Evolutionary conservation across 1,284 basidiomycete species (phyloP), one percentile per base, ranked within the genome.

Genomic region (Ganoderma sinense): DNA sequence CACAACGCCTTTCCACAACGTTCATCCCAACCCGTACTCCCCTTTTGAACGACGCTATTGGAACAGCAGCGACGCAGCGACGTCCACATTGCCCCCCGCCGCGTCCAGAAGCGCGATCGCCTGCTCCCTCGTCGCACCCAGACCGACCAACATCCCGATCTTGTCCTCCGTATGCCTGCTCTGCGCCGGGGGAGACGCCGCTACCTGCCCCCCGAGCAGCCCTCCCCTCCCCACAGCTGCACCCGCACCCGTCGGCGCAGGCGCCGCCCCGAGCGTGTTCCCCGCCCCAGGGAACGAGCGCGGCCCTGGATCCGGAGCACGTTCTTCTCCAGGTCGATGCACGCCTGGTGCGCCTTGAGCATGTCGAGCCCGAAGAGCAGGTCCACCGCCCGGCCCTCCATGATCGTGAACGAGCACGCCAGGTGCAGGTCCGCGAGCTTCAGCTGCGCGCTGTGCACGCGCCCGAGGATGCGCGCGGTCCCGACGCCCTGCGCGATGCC

Each of bases 401-500:
- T 94, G 73, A 99, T 93, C 1, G 96, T 97, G 80, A 99, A 97
- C 0, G 96, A 91, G 79, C 97, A 98, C 0, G 97, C 92, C 13
- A 99, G 86, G 82, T 89, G 87, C 39, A 99, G 84, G 77, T 93
- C 90, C 10, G 92, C 91, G 39, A 99, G 82, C 80, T 96, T 97
- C 74, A 99, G 87, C 80, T 97, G 97, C 0, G 96, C 96, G 65
- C 91, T 94, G 83, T 99, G 98, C 7, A 99, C 92, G 23, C 97
- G 89, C 1, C 98, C 98, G 1, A 99, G 87, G 74, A 99, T 98
- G 73, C 94, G 92, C 36, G 97, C 97, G 0, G 95, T 98, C 23
- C 97, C 97, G 13, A 99, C 98, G 31, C 98, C 98, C n/a, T 90
- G 87, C 0, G 97, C 98, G 67, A 98, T 93, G 55, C 97, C 97